Evolutionary conservation across 305 asterid genomes (phyloP).

Genomic region (Fraxinus nigra): DNA sequence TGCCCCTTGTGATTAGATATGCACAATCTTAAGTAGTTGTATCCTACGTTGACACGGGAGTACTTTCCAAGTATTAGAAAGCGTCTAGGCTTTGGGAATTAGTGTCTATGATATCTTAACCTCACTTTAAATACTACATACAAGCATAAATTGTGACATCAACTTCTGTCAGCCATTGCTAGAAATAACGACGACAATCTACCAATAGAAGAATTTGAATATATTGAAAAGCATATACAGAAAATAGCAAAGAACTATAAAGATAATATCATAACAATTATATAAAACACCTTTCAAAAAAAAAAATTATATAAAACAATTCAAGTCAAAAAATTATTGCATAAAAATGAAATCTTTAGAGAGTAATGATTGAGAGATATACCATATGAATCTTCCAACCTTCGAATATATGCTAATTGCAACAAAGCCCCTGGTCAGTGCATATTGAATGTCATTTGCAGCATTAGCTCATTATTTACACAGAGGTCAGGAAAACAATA

Average conservation of each 20-base stretch:
- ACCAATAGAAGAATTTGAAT: neutral
- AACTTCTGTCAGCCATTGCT: neutral
- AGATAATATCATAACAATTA: neutral
- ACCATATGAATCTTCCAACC: conserved; percentile 80
- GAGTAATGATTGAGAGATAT: conserved; percentile 29
- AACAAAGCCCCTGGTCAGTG: conserved; percentile 62
- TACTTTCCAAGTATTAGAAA: neutral
- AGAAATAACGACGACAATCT: neutral
- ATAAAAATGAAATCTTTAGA: neutral
- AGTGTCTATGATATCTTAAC: neutral
- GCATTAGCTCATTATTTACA: neutral
- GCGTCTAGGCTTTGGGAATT: neutral
- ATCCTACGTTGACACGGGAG: neutral
- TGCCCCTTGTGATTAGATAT: neutral
- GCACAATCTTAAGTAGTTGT: neutral
- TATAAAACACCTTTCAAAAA: no score
- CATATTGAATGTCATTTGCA: neutral
- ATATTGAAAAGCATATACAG: neutral
- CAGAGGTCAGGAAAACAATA: neutral
- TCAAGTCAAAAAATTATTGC: neutral
- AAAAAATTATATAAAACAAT: neutral
- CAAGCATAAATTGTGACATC: neutral
- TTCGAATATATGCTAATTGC: conserved; percentile 65
- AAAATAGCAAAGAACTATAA: neutral
- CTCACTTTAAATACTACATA: neutral